phyloP scores from a whole-genome alignment of 441 rosid species.

The Pelargonium citronellum region DNA sequence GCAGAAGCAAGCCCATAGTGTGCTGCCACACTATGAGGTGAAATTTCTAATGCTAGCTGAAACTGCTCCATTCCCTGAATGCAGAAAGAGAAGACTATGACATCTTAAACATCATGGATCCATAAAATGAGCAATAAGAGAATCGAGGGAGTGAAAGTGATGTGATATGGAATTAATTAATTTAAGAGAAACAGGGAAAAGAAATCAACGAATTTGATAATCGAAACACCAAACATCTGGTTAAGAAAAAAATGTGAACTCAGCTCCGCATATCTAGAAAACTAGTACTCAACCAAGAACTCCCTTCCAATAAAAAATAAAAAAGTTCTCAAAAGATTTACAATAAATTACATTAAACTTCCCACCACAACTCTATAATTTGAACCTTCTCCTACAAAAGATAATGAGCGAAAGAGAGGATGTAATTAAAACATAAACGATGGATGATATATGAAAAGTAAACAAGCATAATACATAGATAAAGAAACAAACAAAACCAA shows the following conservation, averaged over 20 bases:
- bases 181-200: neutral
- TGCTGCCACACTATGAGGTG: constrained; percentile 69
- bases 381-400: neutral
- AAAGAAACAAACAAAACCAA: neutral
- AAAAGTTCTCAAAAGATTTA: neutral
- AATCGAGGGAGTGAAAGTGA: neutral
- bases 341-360: neutral
- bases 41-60: constrained; percentile 64
- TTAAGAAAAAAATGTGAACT: neutral
- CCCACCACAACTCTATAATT: neutral
- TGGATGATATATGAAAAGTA: constrained; percentile 6
- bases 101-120: constrained; percentile 8
- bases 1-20: constrained; percentile 82
- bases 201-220: neutral
- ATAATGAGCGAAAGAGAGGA: neutral
- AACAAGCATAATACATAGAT: neutral
- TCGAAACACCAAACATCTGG: neutral
- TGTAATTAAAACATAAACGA: neutral
- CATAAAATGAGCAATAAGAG: constrained; percentile 3
- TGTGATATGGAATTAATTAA: neutral
- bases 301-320: neutral
- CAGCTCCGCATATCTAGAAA: neutral
- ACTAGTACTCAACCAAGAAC: neutral
- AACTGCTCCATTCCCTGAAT: constrained; percentile 73
- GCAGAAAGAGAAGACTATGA: constrained; percentile 27